A percentile compares a stretch with the other conserved stretches of the same genome.
These are phyloP conservation scores for Lodderomyces orthopsilosis DNA, from an alignment of 1,139 yeast species.

Conservation along the genomic window DNA sequence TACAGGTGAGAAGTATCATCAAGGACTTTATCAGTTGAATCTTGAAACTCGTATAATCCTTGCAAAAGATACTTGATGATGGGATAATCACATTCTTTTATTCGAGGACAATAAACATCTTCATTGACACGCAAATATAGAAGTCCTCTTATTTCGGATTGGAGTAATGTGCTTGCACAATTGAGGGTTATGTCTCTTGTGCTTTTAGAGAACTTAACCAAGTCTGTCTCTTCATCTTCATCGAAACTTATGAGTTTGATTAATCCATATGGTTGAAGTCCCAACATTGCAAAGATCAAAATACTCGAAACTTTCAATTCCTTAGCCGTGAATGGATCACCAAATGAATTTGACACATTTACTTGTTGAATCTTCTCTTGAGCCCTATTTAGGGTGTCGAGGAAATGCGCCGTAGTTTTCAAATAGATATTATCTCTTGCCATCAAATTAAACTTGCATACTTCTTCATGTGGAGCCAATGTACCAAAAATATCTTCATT, in stretches of 20 bases:
- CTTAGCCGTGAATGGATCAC: constrained; percentile 16
- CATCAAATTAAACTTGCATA: not conserved
- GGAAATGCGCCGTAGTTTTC: constrained; percentile 25
- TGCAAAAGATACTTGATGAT: constrained; percentile 16
- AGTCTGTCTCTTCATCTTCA: constrained; percentile 15
- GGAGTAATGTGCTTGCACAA: constrained; percentile 14
- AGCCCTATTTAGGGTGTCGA: constrained; percentile 14
- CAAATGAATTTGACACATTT: not conserved
- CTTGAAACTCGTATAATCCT: constrained; percentile 1
- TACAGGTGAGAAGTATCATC: constrained; percentile 10
- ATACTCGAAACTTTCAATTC: constrained; percentile 24
- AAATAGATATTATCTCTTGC: constrained; percentile 6
- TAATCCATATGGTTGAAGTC: constrained; percentile 29
- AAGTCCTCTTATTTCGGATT: constrained; percentile 17
- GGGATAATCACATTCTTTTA: constrained; percentile 15
- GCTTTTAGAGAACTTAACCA: constrained; percentile 21
- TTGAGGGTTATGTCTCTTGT: constrained; percentile 15
- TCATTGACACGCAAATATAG: constrained; percentile 12
- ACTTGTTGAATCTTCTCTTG: constrained; percentile 7
- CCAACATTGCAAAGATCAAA: constrained; percentile 26
- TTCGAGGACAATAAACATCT: constrained; percentile 9
- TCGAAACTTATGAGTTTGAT: constrained; percentile 25
- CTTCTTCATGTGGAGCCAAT: not conserved
- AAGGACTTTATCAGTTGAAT: constrained; percentile 4
- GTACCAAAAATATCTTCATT: not conserved